Percentiles rank a stretch among this genome's conserved stretches.
These are phyloP conservation scores for Didymella sp. DNA, from an alignment of 2,329 filamentous ascomycete species.

Conservation along the genomic window DNA sequence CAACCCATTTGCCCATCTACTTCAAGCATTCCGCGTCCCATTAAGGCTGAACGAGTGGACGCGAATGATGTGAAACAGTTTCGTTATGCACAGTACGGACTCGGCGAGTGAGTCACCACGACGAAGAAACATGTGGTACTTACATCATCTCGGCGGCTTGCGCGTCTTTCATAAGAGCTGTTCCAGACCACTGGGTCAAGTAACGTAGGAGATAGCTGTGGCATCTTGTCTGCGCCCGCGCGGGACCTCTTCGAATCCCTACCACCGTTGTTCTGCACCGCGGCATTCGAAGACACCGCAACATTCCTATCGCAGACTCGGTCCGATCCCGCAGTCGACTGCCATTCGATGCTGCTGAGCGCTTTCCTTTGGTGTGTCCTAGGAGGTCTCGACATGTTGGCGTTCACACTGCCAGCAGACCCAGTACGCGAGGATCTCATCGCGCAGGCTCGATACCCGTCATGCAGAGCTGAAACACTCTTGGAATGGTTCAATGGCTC, in stretches of 20 bases:
- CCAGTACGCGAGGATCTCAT: conserved; percentile 40
- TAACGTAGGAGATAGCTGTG: conserved; percentile 34
- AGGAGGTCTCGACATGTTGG: conserved; percentile 28
- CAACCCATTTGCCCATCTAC: conserved; percentile 16
- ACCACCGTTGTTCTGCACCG: conserved; percentile 30
- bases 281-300: conserved; percentile 19
- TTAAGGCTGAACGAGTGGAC: conserved; percentile 18
- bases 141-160: conserved; percentile 37
- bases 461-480: conserved; percentile 24
- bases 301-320: conserved; percentile 27
- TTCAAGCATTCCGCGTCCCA: conserved; percentile 29
- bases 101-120: conserved; percentile 27
- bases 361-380: conserved; percentile 28
- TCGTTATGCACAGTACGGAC: conserved; percentile 30
- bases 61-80: conserved; percentile 36
- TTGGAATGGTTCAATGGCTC: conserved; percentile 26
- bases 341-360: conserved; percentile 32
- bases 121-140: conserved; percentile 37
- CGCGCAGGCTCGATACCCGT: conserved; percentile 21
- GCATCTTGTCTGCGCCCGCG: conserved; percentile 25
- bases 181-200: conserved; percentile 30
- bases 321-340: conserved; percentile 23
- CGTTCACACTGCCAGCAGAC: conserved; percentile 29
- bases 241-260: conserved; percentile 28
- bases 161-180: conserved; percentile 18